phyloP scores from a whole-genome alignment of 2,329 filamentous ascomycete species.

The Monosporascus sp. region DNA sequence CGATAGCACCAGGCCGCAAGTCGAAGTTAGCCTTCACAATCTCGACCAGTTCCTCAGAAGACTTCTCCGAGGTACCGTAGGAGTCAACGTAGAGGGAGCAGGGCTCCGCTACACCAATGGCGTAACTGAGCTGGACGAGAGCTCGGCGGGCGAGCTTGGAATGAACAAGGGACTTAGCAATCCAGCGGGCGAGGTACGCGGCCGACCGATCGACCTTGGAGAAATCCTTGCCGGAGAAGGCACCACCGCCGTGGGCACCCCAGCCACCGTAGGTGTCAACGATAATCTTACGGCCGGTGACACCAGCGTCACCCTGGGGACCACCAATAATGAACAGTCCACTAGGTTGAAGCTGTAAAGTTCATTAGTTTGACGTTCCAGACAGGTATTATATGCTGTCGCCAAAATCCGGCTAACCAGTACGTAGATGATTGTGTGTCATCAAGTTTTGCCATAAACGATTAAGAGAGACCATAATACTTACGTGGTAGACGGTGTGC shows the following conservation, averaged over 20 bases:
- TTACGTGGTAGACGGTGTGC: constrained; percentile 88
- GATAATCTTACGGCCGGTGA: constrained; percentile 98
- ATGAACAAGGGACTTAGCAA: constrained; percentile 94
- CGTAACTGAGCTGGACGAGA: constrained; percentile 97
- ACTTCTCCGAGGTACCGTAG: constrained; percentile 89
- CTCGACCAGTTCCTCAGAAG: constrained; percentile 86
- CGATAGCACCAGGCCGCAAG: constrained; percentile 95
- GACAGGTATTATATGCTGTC: neutral
- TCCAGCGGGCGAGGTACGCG: constrained; percentile 96
- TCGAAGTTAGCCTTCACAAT: constrained; percentile 97
- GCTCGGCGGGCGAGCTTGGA: constrained; percentile 86
- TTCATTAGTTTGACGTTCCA: constrained; percentile 3
- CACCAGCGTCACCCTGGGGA: constrained; percentile 96
- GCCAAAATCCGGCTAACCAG: neutral
- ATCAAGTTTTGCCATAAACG: neutral
- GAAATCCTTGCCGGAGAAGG: constrained; percentile 99
- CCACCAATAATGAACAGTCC: constrained; percentile 99
- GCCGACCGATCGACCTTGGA: constrained; percentile 99
- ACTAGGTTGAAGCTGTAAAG: constrained; percentile 74
- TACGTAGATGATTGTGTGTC: neutral
- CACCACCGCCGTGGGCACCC: constrained; percentile 99
- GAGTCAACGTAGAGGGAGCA: constrained; percentile 97
- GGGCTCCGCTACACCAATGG: constrained; percentile 97
- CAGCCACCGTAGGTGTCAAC: constrained; percentile 99
- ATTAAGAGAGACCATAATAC: constrained; percentile 26